Evolutionary conservation across 768 basidiomycete species (phyloP).

Genomic region (Kwoniella dendrophila): DNA sequence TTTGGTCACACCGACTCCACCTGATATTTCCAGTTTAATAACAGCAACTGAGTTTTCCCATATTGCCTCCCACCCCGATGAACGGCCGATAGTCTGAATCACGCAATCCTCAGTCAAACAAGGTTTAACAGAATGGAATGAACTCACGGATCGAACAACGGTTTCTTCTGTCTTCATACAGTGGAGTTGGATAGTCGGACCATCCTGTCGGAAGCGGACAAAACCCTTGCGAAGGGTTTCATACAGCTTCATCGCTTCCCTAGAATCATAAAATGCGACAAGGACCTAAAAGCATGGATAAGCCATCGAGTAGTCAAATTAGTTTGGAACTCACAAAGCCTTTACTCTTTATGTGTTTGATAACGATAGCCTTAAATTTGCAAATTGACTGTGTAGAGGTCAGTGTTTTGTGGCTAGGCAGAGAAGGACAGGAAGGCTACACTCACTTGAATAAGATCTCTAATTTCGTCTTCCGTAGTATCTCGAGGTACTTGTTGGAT

Average conservation of each 20-base stretch:
- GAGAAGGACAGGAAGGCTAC: background rate
- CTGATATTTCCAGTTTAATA: slow-evolving; percentile 30
- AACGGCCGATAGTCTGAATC: slow-evolving; percentile 21
- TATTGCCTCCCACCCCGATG: slow-evolving; percentile 18
- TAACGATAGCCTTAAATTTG: slow-evolving; percentile 74
- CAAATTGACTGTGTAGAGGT: slow-evolving; percentile 77
- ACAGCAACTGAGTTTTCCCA: slow-evolving; percentile 29
- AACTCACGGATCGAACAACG: slow-evolving; percentile 34
- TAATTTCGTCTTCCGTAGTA: slow-evolving; percentile 8
- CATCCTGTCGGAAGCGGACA: slow-evolving; percentile 18
- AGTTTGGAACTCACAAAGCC: slow-evolving; percentile 26
- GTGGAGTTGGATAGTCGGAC: slow-evolving; percentile 21
- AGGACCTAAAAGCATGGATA: slow-evolving; percentile 30
- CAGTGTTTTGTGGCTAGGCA: slow-evolving; percentile 53
- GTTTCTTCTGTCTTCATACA: slow-evolving; percentile 38
- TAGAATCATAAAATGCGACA: slow-evolving; percentile 42
- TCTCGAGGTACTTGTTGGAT: slow-evolving; percentile 29
- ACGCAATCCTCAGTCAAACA: background rate
- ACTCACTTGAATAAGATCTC: slow-evolving; percentile 22
- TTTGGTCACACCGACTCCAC: slow-evolving; percentile 9
- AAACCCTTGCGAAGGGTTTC: slow-evolving; percentile 15
- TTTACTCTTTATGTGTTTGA: slow-evolving; percentile 58
- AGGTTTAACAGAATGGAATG: background rate
- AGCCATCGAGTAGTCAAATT: no score
- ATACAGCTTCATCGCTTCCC: slow-evolving; percentile 36